Evolutionary conservation across 345 rosid genomes (phyloP).

Genomic region (Corchorus olitorius): DNA sequence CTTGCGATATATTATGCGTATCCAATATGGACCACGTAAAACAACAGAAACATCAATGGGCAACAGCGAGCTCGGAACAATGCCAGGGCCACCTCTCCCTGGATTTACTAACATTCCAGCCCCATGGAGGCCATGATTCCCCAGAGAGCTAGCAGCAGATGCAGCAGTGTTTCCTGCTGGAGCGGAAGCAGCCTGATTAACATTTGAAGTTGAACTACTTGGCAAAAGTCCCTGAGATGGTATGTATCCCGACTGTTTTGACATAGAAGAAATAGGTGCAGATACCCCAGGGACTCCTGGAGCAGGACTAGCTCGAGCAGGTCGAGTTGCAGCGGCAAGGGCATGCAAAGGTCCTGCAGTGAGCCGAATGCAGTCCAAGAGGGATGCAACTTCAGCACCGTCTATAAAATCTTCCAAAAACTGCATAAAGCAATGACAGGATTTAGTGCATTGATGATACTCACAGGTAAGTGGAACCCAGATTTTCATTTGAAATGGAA

Average conservation of each 20-base stretch:
- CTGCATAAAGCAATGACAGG: slow-evolving; percentile 39
- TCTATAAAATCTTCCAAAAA: slow-evolving; percentile 92
- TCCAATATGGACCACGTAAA: slow-evolving; percentile 98
- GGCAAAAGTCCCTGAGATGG: slow-evolving; percentile 62
- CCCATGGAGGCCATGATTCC: slow-evolving; percentile 63
- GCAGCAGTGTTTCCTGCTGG: slow-evolving; percentile 48
- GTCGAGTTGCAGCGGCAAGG: slow-evolving; percentile 95
- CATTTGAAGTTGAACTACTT: slow-evolving; percentile 45
- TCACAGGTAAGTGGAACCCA: not conserved
- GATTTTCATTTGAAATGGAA: slow-evolving; percentile 7
- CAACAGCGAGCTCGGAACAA: slow-evolving; percentile 93
- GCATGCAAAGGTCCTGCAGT: slow-evolving; percentile 97
- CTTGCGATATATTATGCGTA: slow-evolving; percentile 91
- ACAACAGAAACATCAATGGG: slow-evolving; percentile 99
- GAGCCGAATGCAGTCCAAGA: slow-evolving; percentile 96
- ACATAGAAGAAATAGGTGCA: slow-evolving; percentile 45
- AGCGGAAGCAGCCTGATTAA: slow-evolving; percentile 50
- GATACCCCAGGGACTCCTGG: slow-evolving; percentile 60
- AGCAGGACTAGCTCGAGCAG: slow-evolving; percentile 90
- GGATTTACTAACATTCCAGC: slow-evolving; percentile 82
- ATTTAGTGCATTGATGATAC: slow-evolving; percentile 15
- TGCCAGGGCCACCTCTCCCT: slow-evolving; percentile 94
- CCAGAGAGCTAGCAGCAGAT: slow-evolving; percentile 58
- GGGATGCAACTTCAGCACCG: slow-evolving; percentile 93
- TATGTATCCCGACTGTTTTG: slow-evolving; percentile 65